Evolutionary conservation across 148 eudicot species (phyloP), one percentile per base, ranked within the genome.

Genomic region (Rhododendron williamsianum): DNA sequence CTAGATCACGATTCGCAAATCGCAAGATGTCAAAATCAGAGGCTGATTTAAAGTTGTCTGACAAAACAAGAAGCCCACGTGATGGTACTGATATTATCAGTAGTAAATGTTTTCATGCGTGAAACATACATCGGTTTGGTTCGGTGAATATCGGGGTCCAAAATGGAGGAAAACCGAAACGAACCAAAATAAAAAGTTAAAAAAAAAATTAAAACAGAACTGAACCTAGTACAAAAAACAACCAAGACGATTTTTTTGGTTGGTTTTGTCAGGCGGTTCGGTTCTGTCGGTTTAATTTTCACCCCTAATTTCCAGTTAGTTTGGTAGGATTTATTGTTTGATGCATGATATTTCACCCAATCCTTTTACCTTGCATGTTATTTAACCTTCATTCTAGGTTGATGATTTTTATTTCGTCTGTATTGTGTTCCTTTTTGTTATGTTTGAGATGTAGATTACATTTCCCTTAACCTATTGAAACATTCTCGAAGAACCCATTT

Each of bases 401-500:
- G 9, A 1, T 69, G 63, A 48, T 33, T 81, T 48, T 54, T 33
- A 13, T 81, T 9, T 33, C 8, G 21, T 18, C 2, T 49, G 12
- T 74, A 54, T 76, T 71, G 13, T 71, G 16, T 25, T 27, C 12
- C 18, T 33, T 71, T 71, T 12, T 30, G 0, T 19, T 25, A 30
- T 49, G 60, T n/a, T 77, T 15, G 23, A 77, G 71, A 60, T 86
- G 43, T 33, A 25, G 43, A 60, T 87, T 36, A 76, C 65, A 81
- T 76, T 89, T 67, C 97, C 46, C 78, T 91, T 97, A 87, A 97
- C 94, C 67, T 82, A 56, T 86, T 38, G 83, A 84, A 60, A 97
- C 98, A 85, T 97, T 87, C 88, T 97, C 99, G 69, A 97, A 97
- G 93, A 97, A 97, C 88, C 99, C 99, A 41, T 97, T 91, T 88